A percentile compares a stretch with the other conserved stretches of the same genome.
Evolutionary conservation across 805 yeast species (phyloP).

Genomic region (Tetrapisispora nanseiensis): DNA sequence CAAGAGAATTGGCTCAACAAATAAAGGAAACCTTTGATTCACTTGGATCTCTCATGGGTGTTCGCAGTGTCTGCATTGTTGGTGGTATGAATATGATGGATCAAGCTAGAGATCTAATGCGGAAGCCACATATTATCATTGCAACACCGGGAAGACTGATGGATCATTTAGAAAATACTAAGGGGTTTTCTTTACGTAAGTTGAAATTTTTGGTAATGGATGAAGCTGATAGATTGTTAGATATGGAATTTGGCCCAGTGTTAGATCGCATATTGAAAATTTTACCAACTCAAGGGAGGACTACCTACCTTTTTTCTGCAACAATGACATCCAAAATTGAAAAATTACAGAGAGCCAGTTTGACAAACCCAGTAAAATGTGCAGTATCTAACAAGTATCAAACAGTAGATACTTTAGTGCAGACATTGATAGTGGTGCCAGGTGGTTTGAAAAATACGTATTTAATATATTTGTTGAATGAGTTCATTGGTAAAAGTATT

Average conservation of each 20-base stretch:
- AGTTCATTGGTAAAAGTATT: constrained; percentile 41
- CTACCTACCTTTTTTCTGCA: constrained; percentile 70
- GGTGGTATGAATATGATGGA: constrained; percentile 87
- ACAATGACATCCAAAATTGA: constrained; percentile 77
- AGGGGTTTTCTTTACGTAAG: constrained; percentile 46
- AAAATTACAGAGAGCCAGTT: constrained; percentile 49
- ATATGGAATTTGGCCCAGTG: constrained; percentile 65
- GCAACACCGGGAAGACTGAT: constrained; percentile 92
- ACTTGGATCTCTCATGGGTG: constrained; percentile 73
- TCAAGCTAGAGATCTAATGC: constrained; percentile 47
- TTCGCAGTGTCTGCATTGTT: constrained; percentile 46
- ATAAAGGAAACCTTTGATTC: constrained; percentile 35
- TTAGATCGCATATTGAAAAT: constrained; percentile 41
- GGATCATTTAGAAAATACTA: constrained; percentile 61
- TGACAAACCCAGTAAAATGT: constrained; percentile 54
- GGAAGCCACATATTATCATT: constrained; percentile 67
- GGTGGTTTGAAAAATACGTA: constrained; percentile 38
- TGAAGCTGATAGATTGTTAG: constrained; percentile 95
- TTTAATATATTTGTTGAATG: constrained; percentile 9
- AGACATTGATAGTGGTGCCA: not conserved
- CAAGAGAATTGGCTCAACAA: constrained; percentile 88
- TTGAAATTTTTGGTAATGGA: constrained; percentile 70
- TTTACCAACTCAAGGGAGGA: constrained; percentile 22
- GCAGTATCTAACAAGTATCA: constrained; percentile 33
- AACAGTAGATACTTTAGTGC: not conserved